Percentiles rank a stretch among this genome's conserved stretches.
These are phyloP conservation scores for Colletotrichum filicis DNA, from an alignment of 2,329 filamentous ascomycete species.

Conservation along the genomic window DNA sequence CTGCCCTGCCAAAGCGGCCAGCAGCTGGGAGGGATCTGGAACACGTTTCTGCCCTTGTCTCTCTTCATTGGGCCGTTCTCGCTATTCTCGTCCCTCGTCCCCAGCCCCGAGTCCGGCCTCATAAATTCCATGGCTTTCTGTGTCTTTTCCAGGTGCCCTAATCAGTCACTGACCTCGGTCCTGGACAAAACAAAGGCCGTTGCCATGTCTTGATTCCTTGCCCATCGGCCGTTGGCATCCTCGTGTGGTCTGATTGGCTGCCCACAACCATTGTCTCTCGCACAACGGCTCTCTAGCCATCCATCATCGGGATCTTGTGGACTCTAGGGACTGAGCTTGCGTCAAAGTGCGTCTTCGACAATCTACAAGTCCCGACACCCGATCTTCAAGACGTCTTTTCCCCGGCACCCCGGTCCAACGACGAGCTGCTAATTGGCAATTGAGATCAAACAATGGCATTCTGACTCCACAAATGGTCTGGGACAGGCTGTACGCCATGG, in stretches of 20 bases:
- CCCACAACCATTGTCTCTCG: neutral
- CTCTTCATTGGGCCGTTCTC: constrained; percentile 24
- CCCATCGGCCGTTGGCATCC: neutral
- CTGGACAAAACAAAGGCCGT: constrained; percentile 4
- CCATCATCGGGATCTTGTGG: constrained; percentile 20
- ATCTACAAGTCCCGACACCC: constrained; percentile 29
- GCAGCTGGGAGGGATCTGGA: neutral
- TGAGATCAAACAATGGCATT: constrained; percentile 6
- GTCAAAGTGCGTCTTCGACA: constrained; percentile 31
- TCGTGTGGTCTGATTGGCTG: constrained; percentile 21
- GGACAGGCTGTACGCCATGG: constrained; percentile 25
- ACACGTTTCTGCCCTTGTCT: constrained; percentile 26
- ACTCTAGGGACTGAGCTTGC: constrained; percentile 22
- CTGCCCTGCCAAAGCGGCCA: constrained; percentile 23
- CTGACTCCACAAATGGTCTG: constrained; percentile 23
- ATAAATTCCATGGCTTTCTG: neutral
- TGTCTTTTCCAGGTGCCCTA: constrained; percentile 6
- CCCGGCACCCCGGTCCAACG: constrained; percentile 27
- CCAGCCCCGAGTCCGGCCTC: constrained; percentile 7
- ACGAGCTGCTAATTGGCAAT: constrained; percentile 30
- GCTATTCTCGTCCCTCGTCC: constrained; percentile 8
- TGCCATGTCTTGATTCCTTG: neutral
- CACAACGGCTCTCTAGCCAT: constrained; percentile 14
- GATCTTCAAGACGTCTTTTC: constrained; percentile 29
- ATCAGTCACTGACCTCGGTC: constrained; percentile 8